Percentiles rank a stretch among this genome's conserved stretches.
Evolutionary conservation across 305 asterid species (phyloP).

Genomic region (Stenogyne calaminthoides): DNA sequence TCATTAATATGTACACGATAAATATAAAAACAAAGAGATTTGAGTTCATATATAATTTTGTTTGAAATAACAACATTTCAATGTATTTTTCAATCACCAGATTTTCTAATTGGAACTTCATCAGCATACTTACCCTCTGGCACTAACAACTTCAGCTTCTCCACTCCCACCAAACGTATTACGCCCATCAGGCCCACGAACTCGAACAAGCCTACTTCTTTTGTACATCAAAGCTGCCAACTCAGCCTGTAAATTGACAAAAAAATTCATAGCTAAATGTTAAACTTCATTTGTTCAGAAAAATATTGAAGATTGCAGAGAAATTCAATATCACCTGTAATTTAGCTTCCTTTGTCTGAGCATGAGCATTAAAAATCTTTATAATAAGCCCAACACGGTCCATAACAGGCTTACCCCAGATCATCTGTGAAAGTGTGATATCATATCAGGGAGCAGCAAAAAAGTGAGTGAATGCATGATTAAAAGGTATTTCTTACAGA

Average conservation of each 20-base stretch:
- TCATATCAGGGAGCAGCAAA: constrained; percentile 19
- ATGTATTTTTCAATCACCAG: not conserved
- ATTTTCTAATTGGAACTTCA: constrained; percentile 10
- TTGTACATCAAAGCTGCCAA: constrained; percentile 97
- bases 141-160: constrained; percentile 97
- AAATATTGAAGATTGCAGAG: constrained; percentile 25
- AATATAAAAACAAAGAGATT: constrained; percentile 18
- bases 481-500: not conserved
- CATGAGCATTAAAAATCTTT: constrained; percentile 97
- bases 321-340: constrained; percentile 61
- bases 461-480: not conserved
- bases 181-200: constrained; percentile 85
- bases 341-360: constrained; percentile 97
- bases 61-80: constrained; percentile 10
- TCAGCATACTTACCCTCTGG: constrained; percentile 73
- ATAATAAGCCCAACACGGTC: constrained; percentile 93
- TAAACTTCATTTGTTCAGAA: constrained; percentile 10
- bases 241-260: constrained; percentile 66
- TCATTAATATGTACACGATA: constrained; percentile 30
- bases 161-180: constrained; percentile 76
- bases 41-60: not conserved
- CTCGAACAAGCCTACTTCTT: constrained; percentile 92
- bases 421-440: constrained; percentile 46
- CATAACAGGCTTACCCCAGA: constrained; percentile 89
- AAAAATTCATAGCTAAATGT: not conserved